phyloP scores from a whole-genome alignment of 2,329 filamentous ascomycete species.

The Purpureocillium takamizusanense region DNA sequence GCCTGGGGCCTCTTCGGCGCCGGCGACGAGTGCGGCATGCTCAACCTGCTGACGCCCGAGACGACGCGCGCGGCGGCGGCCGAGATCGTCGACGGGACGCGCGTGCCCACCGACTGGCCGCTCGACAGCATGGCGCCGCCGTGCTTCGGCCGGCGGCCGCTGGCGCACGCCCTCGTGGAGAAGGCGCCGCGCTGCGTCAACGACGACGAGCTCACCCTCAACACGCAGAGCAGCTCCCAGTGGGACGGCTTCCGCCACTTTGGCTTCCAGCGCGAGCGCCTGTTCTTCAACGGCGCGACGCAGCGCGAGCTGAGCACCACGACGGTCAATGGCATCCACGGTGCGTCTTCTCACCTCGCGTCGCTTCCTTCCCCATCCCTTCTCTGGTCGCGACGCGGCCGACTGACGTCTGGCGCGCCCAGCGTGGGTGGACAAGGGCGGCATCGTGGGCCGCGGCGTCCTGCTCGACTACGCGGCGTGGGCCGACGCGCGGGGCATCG shows the following conservation, averaged over 20 bases:
- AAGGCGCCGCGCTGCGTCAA: slow-evolving; percentile 19
- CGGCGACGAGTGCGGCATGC: slow-evolving; percentile 41
- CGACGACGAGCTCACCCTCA: slow-evolving; percentile 23
- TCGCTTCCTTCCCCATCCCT: too few relatives aligned
- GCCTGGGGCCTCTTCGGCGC: slow-evolving; percentile 47
- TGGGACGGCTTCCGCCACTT: slow-evolving; percentile 31
- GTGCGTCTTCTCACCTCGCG: slow-evolving; percentile 8
- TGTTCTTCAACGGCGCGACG: slow-evolving; percentile 22
- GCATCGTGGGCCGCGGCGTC: slow-evolving; percentile 40
- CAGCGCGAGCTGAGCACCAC: slow-evolving; percentile 34
- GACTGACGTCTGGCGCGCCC: too few relatives aligned
- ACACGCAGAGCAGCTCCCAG: slow-evolving; percentile 28
- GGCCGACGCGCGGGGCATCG: slow-evolving; percentile 25
- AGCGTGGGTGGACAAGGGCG: slow-evolving; percentile 24
- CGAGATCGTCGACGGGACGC: slow-evolving; percentile 19
- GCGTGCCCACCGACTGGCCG: slow-evolving; percentile 25
- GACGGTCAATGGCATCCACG: slow-evolving; percentile 17
- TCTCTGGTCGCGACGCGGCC: too few relatives aligned
- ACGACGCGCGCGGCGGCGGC: slow-evolving; percentile 13
- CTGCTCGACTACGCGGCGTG: slow-evolving; percentile 43
- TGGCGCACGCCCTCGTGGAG: slow-evolving; percentile 18
- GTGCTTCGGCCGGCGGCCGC: slow-evolving; percentile 20
- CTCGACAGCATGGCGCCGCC: slow-evolving; percentile 21
- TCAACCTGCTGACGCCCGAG: slow-evolving; percentile 41
- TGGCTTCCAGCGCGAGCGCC: slow-evolving; percentile 25